phyloP scores from a whole-genome alignment of 2,329 filamentous ascomycete species.

The Fusarium floridanum region DNA sequence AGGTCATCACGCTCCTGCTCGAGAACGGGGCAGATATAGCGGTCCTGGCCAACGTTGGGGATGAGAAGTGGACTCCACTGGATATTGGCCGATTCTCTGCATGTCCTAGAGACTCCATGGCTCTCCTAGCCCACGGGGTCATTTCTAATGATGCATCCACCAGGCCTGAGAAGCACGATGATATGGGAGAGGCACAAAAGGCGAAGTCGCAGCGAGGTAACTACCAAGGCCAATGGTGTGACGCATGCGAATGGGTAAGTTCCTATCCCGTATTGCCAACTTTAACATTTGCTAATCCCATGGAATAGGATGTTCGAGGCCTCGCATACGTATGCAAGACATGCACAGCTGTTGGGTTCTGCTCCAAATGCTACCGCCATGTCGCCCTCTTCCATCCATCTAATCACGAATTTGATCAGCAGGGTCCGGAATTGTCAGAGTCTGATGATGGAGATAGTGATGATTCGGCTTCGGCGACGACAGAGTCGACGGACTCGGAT shows the following conservation, averaged over 20 bases:
- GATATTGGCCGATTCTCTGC: conserved; percentile 8
- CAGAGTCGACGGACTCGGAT: neutral
- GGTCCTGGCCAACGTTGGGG: neutral
- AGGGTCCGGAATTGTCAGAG: neutral
- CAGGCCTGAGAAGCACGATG: conserved; percentile 10
- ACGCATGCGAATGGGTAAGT: conserved; percentile 2
- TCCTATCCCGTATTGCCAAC: neutral
- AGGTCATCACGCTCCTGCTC: neutral
- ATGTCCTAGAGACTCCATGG: neutral
- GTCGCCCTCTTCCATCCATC: neutral
- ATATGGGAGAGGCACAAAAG: conserved; percentile 8
- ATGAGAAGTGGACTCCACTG: neutral
- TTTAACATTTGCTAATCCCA: neutral
- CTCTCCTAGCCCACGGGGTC: conserved; percentile 3
- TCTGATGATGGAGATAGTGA: neutral
- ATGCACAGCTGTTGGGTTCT: neutral
- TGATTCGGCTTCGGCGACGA: neutral
- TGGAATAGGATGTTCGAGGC: neutral
- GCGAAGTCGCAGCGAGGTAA: neutral
- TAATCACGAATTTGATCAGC: neutral
- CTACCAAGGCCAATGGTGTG: neutral
- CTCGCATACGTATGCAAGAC: neutral
- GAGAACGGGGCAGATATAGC: conserved; percentile 5
- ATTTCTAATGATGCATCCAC: neutral
- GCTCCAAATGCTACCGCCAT: conserved; percentile 7